Conservation (phyloP, 306 rosid genomes). For the Ziziphus jujuba region DNA sequence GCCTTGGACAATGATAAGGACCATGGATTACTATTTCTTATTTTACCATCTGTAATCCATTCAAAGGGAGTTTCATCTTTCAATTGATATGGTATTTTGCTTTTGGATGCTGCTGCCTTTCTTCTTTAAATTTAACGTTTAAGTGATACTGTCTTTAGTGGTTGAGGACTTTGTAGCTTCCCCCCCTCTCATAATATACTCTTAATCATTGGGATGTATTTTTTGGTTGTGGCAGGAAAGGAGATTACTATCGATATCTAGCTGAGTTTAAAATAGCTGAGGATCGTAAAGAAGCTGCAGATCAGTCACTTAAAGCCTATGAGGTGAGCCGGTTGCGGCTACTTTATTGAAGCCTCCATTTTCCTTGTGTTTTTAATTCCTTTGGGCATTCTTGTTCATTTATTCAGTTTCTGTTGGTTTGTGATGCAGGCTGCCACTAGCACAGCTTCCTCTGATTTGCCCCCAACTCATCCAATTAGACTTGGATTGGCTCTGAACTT, state of each 20-base stretch:
- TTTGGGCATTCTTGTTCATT: background rate
- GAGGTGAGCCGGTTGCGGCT: constrained; percentile 30
- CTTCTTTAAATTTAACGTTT: background rate
- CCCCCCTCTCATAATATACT: too few relatives aligned
- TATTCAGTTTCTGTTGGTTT: background rate
- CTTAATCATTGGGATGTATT: background rate
- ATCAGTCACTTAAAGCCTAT: constrained; percentile 44
- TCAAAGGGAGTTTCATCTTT: too few relatives aligned
- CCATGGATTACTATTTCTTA: too few relatives aligned
- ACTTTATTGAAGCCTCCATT: constrained; percentile 1
- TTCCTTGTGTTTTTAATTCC: background rate
- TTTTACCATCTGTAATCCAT: too few relatives aligned
- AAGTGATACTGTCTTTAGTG: background rate
- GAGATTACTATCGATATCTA: constrained; percentile 50
- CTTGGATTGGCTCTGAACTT: constrained; percentile 68
- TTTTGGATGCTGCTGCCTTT: constrained; percentile 1
- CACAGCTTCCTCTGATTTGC: constrained; percentile 42
- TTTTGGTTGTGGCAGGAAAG: constrained; percentile 34
- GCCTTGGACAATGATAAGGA: too few relatives aligned
- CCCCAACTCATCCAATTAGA: constrained; percentile 66
- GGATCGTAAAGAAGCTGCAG: constrained; percentile 45
- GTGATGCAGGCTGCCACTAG: constrained; percentile 35
- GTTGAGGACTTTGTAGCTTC: background rate
- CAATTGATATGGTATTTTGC: too few relatives aligned
- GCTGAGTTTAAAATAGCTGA: constrained; percentile 43